Conservation (phyloP, 257 asterid genomes). For the Osmanthus fragrans region DNA sequence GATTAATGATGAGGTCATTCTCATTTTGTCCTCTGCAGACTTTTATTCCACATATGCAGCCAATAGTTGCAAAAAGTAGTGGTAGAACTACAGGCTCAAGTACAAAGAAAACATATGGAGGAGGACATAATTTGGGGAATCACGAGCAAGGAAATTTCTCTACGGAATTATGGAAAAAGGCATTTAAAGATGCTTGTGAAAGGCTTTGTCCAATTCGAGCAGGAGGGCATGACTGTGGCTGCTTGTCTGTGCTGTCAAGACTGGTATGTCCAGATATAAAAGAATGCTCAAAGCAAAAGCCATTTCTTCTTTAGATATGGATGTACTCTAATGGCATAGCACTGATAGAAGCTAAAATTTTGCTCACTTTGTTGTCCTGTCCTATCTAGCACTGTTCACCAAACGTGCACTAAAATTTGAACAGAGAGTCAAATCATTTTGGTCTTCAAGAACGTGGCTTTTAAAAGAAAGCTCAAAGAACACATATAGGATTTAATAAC, state of each 20-base stretch:
- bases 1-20: conserved; percentile 15
- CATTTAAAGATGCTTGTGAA: conserved; percentile 89
- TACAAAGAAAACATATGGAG: conserved; percentile 47
- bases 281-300: background rate
- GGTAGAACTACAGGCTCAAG: conserved; percentile 34
- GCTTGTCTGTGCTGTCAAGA: conserved; percentile 72
- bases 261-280: conserved; percentile 50
- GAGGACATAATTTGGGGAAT: conserved; percentile 50
- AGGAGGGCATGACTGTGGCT: conserved; percentile 74
- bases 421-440: background rate
- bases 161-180: conserved; percentile 84
- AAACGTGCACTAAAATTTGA: background rate
- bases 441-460: background rate
- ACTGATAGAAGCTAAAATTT: background rate
- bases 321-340: background rate
- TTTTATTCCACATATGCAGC: conserved; percentile 93
- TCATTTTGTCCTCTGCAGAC: conserved; percentile 51
- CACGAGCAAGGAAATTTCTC: conserved; percentile 77
- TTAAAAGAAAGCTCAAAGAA: background rate
- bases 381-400: background rate
- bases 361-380: background rate
- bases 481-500: background rate
- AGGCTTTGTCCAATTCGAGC: conserved; percentile 92
- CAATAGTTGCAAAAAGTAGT: conserved; percentile 49
- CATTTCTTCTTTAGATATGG: background rate